Evolutionary conservation across 768 basidiomycete genomes (phyloP).

Genomic region (Kwoniella europaea): DNA sequence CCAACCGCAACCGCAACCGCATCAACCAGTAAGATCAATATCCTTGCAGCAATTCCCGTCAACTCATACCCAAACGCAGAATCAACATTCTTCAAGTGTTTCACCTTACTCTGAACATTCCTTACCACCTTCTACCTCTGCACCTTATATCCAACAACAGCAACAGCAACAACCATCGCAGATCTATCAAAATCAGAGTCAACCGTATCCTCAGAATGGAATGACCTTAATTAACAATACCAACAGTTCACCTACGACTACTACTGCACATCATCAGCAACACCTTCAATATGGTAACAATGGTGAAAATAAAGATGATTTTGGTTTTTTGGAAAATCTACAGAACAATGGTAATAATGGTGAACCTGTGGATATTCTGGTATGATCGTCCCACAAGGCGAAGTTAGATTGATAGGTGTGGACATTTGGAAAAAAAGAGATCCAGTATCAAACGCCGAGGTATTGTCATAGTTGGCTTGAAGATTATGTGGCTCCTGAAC

Average conservation of each 20-base stretch:
- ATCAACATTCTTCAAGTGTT: slow-evolving; percentile 6
- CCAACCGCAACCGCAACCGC: slow-evolving; percentile 2
- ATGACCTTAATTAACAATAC: background rate
- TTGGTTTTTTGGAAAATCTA: slow-evolving; percentile 3
- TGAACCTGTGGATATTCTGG: slow-evolving; percentile 2
- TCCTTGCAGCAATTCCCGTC: slow-evolving; percentile 13
- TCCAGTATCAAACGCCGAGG: too few relatives aligned
- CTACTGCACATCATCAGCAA: background rate
- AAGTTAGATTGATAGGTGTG: too few relatives aligned
- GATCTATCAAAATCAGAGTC: background rate
- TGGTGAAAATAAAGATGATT: slow-evolving; percentile 8
- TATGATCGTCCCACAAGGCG: background rate
- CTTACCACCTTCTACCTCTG: background rate
- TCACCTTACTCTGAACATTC: slow-evolving; percentile 27
- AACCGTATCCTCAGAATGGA: background rate
- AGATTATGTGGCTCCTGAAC: too few relatives aligned
- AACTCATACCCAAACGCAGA: background rate
- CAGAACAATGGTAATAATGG: background rate
- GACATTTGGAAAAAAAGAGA: too few relatives aligned
- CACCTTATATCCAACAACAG: background rate
- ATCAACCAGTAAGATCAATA: slow-evolving; percentile 12
- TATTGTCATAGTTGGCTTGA: too few relatives aligned
- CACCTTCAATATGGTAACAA: background rate
- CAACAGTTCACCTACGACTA: background rate
- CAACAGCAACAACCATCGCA: background rate